A percentile compares a stretch with the other conserved stretches of the same genome.
phyloP scores from a whole-genome alignment of 148 eudicot species.

The Rhododendron kiyosumense region DNA sequence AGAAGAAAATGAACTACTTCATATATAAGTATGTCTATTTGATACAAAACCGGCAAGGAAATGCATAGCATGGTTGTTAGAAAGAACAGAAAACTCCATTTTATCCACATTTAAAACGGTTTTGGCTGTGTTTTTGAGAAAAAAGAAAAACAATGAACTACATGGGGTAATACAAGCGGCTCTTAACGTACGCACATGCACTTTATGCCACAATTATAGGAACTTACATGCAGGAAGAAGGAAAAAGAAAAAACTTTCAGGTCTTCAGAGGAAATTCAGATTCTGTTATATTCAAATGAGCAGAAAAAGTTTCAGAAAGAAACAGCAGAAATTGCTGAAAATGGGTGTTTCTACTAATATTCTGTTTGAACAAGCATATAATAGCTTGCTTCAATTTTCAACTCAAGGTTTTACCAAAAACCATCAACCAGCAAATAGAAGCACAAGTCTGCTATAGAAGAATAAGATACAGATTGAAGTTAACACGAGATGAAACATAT shows the following conservation, averaged over 20 bases:
- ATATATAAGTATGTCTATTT: neutral
- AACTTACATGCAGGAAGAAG: neutral
- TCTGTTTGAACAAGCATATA: neutral
- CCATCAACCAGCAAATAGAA: neutral
- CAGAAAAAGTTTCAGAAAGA: neutral
- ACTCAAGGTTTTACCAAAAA: neutral
- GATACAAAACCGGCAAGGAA: neutral
- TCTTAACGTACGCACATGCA: neutral
- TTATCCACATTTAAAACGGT: neutral
- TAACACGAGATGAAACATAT: slow-evolving; percentile 27
- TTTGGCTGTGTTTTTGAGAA: neutral
- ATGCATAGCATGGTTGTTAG: neutral
- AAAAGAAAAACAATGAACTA: neutral
- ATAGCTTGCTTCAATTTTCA: neutral
- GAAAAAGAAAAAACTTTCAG: neutral
- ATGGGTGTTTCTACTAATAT: neutral
- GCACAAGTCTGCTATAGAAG: neutral
- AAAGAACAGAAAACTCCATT: neutral
- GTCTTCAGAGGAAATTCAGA: neutral
- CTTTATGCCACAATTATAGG: neutral
- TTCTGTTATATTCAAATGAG: neutral
- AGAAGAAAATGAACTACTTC: neutral
- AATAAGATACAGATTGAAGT: neutral
- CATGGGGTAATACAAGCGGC: neutral
- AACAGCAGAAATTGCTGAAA: neutral